Evolutionary conservation across 225 moss, liverwort and hornwort genomes (phyloP), one percentile per base, ranked within the genome.

Genomic region (Asterella californica): DNA sequence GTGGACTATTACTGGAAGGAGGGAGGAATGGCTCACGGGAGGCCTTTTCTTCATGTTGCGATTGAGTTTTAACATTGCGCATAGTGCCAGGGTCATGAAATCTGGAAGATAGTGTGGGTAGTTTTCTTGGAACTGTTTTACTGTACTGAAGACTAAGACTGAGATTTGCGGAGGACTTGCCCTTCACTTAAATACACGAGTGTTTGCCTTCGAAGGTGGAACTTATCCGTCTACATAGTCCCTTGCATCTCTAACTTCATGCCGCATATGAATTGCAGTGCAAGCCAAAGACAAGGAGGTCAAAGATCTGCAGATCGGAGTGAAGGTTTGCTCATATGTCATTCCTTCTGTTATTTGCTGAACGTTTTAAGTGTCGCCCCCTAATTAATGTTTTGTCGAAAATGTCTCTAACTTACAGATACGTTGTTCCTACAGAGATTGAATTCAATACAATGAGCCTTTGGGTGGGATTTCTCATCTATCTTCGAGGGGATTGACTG

Each of bases 221-320:
- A 22, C 30, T 50, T 17, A 27, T 30, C 2, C 30, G 27, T 45
- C 24, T 11, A 8, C 2, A 19, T 22, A 42, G 36, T 42, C 32
- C 3, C n/a, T 19, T 74, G 15, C 52, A 25, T 50, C n/a, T 52
- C 33, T 52, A 15, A n/a, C n/a, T n/a, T n/a, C n/a, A n/a, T n/a
- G n/a, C n/a, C n/a, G n/a, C n/a, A n/a, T n/a, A n/a, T n/a, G n/a
- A n/a, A n/a, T n/a, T n/a, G n/a, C n/a, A n/a, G n/a, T n/a, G n/a
- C n/a, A n/a, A n/a, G n/a, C n/a, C n/a, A n/a, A n/a, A n/a, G n/a
- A n/a, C n/a, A n/a, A n/a, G n/a, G n/a, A n/a, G n/a, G n/a, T n/a
- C n/a, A 52, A 83, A 0, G 88, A 97, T 84, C 85, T 94, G 21
- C 93, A 93, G 84, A 90, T 97, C 74, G 97, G 97, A 30, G 97